Evolutionary conservation across 2,329 filamentous ascomycete genomes (phyloP).

Genomic region (Geosmithia flava): DNA sequence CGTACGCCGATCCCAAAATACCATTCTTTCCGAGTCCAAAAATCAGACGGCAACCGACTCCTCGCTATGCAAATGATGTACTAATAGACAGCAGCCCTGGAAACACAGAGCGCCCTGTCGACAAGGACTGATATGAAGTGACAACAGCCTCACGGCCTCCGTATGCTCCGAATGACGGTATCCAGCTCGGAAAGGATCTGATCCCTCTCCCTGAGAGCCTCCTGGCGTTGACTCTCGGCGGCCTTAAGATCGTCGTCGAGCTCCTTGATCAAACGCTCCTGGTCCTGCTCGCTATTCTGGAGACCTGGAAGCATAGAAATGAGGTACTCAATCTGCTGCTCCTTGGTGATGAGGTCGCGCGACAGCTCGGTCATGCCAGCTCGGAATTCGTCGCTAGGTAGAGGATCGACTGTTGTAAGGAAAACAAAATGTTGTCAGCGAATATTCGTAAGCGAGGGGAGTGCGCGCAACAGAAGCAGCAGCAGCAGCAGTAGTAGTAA

Average conservation of each 20-base stretch:
- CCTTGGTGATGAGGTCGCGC: conserved; percentile 63
- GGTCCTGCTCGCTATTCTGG: conserved; percentile 66
- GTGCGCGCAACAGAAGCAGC: not conserved
- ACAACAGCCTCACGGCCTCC: conserved; percentile 35
- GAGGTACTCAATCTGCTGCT: conserved; percentile 71
- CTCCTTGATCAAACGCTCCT: conserved; percentile 53
- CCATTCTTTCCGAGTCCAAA: not conserved
- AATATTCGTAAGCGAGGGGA: not conserved
- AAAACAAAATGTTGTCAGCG: not conserved
- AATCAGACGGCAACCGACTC: conserved; percentile 9
- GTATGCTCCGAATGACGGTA: conserved; percentile 45
- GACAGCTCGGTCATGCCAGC: conserved; percentile 61
- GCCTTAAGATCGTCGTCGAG: conserved; percentile 52
- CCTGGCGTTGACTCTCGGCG: conserved; percentile 48
- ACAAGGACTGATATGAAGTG: not conserved
- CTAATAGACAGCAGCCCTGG: not conserved
- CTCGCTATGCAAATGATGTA: conserved; percentile 10
- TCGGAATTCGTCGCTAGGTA: conserved; percentile 51
- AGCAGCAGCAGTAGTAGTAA: not conserved
- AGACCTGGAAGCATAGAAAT: conserved; percentile 66
- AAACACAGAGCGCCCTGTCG: not conserved
- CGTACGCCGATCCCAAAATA: not conserved
- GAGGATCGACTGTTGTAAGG: conserved; percentile 38
- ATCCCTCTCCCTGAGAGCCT: conserved; percentile 52
- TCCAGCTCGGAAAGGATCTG: conserved; percentile 48